phyloP scores from a whole-genome alignment of 208 protist species.

The Acanthamoeba royreba region DNA sequence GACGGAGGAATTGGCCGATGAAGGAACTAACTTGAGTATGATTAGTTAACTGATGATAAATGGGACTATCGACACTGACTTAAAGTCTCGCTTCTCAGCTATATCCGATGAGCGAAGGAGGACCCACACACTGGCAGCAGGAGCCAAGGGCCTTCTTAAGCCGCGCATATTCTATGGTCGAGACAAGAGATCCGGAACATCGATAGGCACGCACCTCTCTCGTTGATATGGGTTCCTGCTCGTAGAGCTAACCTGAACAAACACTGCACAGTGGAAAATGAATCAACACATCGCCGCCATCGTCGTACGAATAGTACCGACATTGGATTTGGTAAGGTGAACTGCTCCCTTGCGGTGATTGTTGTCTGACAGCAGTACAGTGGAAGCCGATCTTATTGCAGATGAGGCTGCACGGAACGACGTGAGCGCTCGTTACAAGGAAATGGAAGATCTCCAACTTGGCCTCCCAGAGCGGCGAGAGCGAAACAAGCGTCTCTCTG shows the following conservation, averaged over 20 bases:
- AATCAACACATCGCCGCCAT: not conserved
- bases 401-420: not conserved
- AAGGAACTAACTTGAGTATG: not conserved
- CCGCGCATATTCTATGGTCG: not conserved
- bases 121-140: not conserved
- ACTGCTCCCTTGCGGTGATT: too few relatives aligned
- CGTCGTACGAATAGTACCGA: not conserved
- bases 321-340: not conserved
- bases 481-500: not conserved
- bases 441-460: slow-evolving; percentile 32
- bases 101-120: not conserved
- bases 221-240: not conserved
- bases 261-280: too few relatives aligned
- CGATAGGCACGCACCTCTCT: too few relatives aligned
- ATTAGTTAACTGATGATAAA: not conserved
- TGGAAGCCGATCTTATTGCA: too few relatives aligned
- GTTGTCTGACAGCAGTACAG: too few relatives aligned
- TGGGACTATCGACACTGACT: too few relatives aligned
- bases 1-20: not conserved
- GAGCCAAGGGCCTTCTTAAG: not conserved
- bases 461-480: not conserved
- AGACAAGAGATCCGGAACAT: not conserved
- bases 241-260: not conserved
- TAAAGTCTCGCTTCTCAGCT: too few relatives aligned
- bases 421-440: not conserved